These are phyloP conservation scores for Sporothrix globosa DNA, from an alignment of 2,329 filamentous ascomycete species.

Conservation along the genomic window DNA sequence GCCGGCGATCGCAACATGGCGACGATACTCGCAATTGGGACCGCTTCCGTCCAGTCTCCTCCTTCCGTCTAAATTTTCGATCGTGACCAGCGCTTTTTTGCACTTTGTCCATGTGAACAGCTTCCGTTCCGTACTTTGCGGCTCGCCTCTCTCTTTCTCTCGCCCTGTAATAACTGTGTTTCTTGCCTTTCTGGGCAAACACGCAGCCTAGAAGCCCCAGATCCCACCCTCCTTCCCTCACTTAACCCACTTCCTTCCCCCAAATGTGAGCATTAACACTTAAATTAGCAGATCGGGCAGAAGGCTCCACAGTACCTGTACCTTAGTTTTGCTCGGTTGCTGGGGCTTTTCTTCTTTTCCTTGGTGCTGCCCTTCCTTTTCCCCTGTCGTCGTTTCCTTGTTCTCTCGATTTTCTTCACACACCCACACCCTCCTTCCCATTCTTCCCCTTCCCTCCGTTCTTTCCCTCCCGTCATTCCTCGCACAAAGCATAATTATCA, in stretches of 20 bases:
- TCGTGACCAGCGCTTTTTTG: background rate
- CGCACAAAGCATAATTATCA: constrained; percentile 16
- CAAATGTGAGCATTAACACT: constrained; percentile 26
- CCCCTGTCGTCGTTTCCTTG: constrained; percentile 27
- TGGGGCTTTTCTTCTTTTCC: constrained; percentile 28
- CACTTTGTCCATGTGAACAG: background rate
- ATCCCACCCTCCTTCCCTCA: constrained; percentile 7
- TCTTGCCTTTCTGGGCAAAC: constrained; percentile 13
- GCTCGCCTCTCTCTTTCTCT: constrained; percentile 15
- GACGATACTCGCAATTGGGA: background rate
- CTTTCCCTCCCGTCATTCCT: constrained; percentile 17
- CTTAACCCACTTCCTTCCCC: background rate
- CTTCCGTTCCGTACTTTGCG: constrained; percentile 14
- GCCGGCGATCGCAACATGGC: background rate
- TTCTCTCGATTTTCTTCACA: constrained; percentile 18
- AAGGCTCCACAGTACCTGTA: constrained; percentile 12
- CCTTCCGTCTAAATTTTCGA: background rate
- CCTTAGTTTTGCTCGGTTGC: constrained; percentile 28
- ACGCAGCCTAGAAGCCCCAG: constrained; percentile 8
- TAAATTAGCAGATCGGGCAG: constrained; percentile 27
- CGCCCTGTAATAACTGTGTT: background rate
- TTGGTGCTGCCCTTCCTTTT: constrained; percentile 21
- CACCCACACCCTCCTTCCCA: constrained; percentile 24
- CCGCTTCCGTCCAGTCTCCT: constrained; percentile 17
- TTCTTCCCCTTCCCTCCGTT: background rate